phyloP scores from a whole-genome alignment of 2,329 filamentous ascomycete genomes.

The Penicillium sp. region DNA sequence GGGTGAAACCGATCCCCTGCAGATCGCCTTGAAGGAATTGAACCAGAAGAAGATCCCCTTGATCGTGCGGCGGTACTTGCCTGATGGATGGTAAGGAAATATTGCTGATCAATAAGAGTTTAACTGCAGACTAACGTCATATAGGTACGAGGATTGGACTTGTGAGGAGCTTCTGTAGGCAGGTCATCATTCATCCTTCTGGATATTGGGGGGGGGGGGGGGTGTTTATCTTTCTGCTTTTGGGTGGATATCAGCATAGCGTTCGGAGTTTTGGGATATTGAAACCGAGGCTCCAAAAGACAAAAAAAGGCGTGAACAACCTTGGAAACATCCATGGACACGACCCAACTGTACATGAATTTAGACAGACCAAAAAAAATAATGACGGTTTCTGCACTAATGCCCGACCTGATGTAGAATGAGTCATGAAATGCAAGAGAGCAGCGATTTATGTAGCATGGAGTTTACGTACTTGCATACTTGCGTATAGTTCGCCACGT shows the following conservation, averaged over 20 bases:
- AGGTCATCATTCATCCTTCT: slow-evolving; percentile 11
- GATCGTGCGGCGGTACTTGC: slow-evolving; percentile 91
- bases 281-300: slow-evolving; percentile 23
- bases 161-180: slow-evolving; percentile 82
- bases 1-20: slow-evolving; percentile 94
- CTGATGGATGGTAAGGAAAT: slow-evolving; percentile 82
- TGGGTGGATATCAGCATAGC: slow-evolving; percentile 38
- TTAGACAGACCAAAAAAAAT: slow-evolving; percentile 23
- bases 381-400: slow-evolving; percentile 20
- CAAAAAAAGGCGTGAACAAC: slow-evolving; percentile 18
- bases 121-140: slow-evolving; percentile 8
- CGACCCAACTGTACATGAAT: slow-evolving; percentile 21
- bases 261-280: slow-evolving; percentile 42
- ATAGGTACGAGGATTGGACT: slow-evolving; percentile 96
- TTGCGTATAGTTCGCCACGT: not conserved
- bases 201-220: slow-evolving; percentile 18
- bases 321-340: slow-evolving; percentile 15
- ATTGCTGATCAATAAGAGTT: not conserved
- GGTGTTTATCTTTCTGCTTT: slow-evolving; percentile 21
- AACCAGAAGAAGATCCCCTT: slow-evolving; percentile 98
- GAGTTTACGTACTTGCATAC: not conserved
- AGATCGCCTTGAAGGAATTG: slow-evolving; percentile 97
- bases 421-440: not conserved
- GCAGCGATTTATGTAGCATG: not conserved
- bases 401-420: not conserved